These are phyloP conservation scores for Botrytis fabae DNA, from an alignment of 2,329 filamentous ascomycete species.

Conservation along the genomic window DNA sequence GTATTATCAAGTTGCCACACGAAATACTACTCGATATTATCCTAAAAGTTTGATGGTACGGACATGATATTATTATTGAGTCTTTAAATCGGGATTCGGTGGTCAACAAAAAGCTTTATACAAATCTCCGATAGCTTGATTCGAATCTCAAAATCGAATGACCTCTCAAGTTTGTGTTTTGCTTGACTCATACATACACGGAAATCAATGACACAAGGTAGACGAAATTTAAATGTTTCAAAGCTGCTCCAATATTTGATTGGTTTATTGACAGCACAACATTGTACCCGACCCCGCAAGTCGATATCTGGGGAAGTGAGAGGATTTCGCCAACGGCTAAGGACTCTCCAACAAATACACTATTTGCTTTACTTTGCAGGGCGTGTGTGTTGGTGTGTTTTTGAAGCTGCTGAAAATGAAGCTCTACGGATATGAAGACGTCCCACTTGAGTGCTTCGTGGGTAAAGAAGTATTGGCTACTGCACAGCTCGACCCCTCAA, in stretches of 20 bases:
- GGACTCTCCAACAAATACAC: neutral
- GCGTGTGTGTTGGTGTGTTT: neutral
- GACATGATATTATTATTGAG: neutral
- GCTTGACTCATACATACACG: neutral
- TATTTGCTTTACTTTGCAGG: neutral
- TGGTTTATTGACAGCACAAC: constrained; percentile 13
- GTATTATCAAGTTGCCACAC: neutral
- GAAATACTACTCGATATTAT: neutral
- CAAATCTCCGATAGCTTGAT: neutral
- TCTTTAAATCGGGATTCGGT: neutral
- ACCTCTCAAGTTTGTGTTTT: neutral
- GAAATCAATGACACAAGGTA: neutral
- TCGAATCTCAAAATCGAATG: neutral
- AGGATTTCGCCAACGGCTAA: neutral
- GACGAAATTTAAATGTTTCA: neutral
- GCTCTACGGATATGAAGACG: neutral
- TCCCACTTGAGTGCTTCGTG: constrained; percentile 1
- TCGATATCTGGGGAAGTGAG: neutral
- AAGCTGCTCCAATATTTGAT: constrained; percentile 1
- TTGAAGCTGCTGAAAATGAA: constrained; percentile 7
- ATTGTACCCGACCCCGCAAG: constrained; percentile 19
- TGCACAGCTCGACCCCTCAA: constrained; percentile 1
- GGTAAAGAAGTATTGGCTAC: constrained; percentile 3
- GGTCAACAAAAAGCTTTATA: neutral
- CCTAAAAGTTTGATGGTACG: neutral